These are phyloP conservation scores for Hypoxylon rickii DNA, from an alignment of 495 filamentous ascomycete species.

Conservation along the genomic window DNA sequence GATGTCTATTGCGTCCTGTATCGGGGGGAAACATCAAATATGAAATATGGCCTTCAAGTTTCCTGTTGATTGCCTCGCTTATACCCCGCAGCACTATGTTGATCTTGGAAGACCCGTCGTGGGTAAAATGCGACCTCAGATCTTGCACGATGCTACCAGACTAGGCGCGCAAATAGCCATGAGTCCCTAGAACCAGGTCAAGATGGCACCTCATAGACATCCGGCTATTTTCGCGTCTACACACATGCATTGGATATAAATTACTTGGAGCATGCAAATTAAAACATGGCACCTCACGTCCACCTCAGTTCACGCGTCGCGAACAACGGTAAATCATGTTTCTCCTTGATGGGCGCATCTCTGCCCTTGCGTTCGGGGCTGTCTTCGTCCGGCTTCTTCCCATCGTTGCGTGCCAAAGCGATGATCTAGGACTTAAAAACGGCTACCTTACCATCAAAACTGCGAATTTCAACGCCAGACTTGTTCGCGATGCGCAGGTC, in stretches of 20 bases:
- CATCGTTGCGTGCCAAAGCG: conserved; percentile 25
- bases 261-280: no score
- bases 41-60: not conserved
- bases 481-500: conserved; percentile 43
- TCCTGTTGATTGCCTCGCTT: conserved; percentile 9
- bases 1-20: no score
- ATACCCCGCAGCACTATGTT: conserved; percentile 28
- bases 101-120: conserved; percentile 15
- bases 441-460: conserved; percentile 44
- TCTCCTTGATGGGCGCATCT: not conserved
- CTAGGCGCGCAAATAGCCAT: conserved; percentile 20
- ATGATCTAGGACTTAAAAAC: conserved; percentile 40
- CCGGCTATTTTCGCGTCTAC: conserved; percentile 8
- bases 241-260: not conserved
- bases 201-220: conserved; percentile 12
- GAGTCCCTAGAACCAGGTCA: conserved; percentile 7
- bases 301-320: no score
- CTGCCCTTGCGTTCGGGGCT: conserved; percentile 20
- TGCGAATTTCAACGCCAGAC: conserved; percentile 44
- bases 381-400: conserved; percentile 49
- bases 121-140: conserved; percentile 21
- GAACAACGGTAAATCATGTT: conserved; percentile 20
- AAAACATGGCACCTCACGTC: no score
- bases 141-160: conserved; percentile 8
- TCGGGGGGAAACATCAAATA: not conserved